Conservation (phyloP, 1,284 basidiomycete species). For the Puccinia coronata region DNA sequence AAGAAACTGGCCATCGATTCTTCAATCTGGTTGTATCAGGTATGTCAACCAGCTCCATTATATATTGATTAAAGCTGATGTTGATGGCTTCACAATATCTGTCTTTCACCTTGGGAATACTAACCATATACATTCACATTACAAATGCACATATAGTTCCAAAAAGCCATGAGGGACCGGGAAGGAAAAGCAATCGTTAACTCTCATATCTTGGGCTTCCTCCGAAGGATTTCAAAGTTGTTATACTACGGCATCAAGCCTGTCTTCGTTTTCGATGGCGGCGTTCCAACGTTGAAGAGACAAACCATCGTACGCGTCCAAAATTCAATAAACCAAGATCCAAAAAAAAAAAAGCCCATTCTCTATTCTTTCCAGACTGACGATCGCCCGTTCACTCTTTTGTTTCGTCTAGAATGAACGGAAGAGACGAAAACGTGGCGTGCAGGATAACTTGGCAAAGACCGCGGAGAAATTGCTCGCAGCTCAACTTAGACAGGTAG, state of each 20-base stretch:
- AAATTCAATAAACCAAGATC: neutral
- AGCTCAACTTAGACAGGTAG: conserved; percentile 88
- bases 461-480: conserved; percentile 81
- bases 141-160: conserved; percentile 71
- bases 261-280: conserved; percentile 93
- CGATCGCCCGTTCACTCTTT: neutral
- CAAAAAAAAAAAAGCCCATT: neutral
- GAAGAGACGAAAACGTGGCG: conserved; percentile 54
- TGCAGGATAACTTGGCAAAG: conserved; percentile 56
- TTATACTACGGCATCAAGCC: conserved; percentile 95
- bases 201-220: conserved; percentile 91
- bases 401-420: conserved; percentile 30
- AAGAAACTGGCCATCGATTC: conserved; percentile 74
- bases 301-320: conserved; percentile 72
- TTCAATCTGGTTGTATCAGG: conserved; percentile 91
- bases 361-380: neutral
- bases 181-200: conserved; percentile 87
- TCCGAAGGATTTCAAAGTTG: conserved; percentile 88
- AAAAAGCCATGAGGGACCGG: conserved; percentile 97
- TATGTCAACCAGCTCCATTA: conserved; percentile 31
- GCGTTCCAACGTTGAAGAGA: conserved; percentile 82
- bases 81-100: no score
- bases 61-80: conserved; percentile 24
- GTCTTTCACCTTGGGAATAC: no score
- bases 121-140: no score